These are phyloP conservation scores for Erysimum cheiri DNA, from an alignment of 441 rosid species.

Conservation along the genomic window DNA sequence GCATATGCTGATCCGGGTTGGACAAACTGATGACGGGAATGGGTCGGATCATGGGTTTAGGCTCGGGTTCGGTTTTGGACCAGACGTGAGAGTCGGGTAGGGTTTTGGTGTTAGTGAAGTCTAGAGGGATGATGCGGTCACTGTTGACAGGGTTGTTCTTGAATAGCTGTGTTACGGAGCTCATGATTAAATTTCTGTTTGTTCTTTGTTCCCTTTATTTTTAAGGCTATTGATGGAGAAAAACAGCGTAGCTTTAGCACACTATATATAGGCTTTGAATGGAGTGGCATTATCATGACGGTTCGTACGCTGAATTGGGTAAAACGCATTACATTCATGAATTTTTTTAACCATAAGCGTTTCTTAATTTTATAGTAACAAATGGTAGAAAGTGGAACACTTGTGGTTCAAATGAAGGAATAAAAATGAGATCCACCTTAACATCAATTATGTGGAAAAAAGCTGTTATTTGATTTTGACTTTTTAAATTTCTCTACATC, in stretches of 20 bases:
- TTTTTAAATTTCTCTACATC: no score
- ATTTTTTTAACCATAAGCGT: no score
- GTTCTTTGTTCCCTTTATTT: no score
- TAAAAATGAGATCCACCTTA: no score
- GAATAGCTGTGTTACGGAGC: conserved; percentile 40
- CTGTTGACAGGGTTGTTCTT: conserved; percentile 40
- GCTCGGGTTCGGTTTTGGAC: conserved; percentile 22
- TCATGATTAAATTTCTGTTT: conserved; percentile 32
- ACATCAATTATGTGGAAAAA: no score
- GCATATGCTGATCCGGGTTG: conserved; percentile 24
- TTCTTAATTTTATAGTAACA: no score
- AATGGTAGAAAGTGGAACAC: no score
- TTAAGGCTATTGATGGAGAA: conserved; percentile 24
- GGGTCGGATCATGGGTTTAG: conserved; percentile 5
- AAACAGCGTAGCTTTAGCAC: not conserved
- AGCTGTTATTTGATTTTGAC: no score
- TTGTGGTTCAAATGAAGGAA: no score
- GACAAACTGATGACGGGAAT: conserved; percentile 50
- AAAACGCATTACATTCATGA: no score
- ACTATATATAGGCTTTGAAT: conserved; percentile 30
- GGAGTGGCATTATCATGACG: no score
- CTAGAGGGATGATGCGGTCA: conserved; percentile 45
- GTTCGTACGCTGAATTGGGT: no score
- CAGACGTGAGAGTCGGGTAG: conserved; percentile 44
- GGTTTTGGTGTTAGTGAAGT: conserved; percentile 39